These are phyloP conservation scores for Aspergillus quadrilineatus DNA, from an alignment of 2,329 filamentous ascomycete species.

Conservation along the genomic window DNA sequence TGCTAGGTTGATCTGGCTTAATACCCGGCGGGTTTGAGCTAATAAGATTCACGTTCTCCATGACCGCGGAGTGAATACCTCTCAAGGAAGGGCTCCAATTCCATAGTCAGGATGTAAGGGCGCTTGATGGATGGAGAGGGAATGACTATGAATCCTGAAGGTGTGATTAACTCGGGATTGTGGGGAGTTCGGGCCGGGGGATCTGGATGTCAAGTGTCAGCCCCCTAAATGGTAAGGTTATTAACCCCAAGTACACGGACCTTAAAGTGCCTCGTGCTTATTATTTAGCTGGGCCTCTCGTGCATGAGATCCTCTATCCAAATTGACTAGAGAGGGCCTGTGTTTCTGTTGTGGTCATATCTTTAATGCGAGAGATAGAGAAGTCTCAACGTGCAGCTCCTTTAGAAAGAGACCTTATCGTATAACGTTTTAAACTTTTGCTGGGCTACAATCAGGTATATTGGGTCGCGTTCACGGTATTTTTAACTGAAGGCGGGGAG, in stretches of 20 bases:
- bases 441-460: too few relatives aligned
- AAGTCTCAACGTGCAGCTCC: too few relatives aligned
- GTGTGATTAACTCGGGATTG: background rate
- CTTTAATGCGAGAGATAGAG: too few relatives aligned
- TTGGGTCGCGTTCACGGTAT: too few relatives aligned
- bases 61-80: conserved; percentile 2
- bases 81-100: conserved; percentile 17
- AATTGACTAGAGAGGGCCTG: too few relatives aligned
- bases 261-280: background rate
- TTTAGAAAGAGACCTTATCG: background rate
- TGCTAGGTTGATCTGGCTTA: conserved; percentile 6
- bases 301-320: background rate
- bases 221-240: background rate
- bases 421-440: too few relatives aligned
- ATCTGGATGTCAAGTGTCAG: conserved; percentile 2
- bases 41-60: conserved; percentile 16
- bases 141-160: background rate
- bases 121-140: background rate
- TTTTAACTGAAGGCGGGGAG: background rate
- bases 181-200: background rate
- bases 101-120: conserved; percentile 16
- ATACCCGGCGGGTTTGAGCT: conserved; percentile 1
- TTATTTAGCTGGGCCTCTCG: conserved; percentile 1
- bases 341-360: too few relatives aligned
- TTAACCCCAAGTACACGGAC: background rate